A percentile compares a stretch with the other conserved stretches of the same genome.
Conservation (phyloP, 148 eudicot species). For the Spergularia marina region DNA sequence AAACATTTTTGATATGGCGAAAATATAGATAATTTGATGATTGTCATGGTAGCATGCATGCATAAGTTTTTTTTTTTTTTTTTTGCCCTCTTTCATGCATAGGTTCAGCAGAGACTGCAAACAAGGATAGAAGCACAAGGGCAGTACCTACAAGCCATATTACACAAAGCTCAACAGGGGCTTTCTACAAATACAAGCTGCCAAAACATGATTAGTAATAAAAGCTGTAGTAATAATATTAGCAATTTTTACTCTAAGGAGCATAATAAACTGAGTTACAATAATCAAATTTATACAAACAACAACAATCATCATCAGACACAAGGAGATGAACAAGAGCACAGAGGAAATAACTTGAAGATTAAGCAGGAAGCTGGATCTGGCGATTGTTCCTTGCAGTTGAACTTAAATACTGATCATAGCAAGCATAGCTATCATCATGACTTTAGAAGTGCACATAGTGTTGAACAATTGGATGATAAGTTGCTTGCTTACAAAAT, state of each 20-base stretch:
- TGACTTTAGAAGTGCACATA: constrained; percentile 16
- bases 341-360: constrained; percentile 7
- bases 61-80: too few relatives aligned
- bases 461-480: constrained; percentile 24
- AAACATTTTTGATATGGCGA: not conserved
- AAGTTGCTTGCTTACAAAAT: constrained; percentile 28
- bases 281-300: constrained; percentile 10
- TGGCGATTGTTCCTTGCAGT: constrained; percentile 30
- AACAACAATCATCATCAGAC: not conserved
- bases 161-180: constrained; percentile 33
- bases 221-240: not conserved
- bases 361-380: constrained; percentile 23
- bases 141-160: constrained; percentile 29
- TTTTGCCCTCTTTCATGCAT: not conserved
- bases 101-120: constrained; percentile 29
- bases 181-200: constrained; percentile 14
- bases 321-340: constrained; percentile 6
- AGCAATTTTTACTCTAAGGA: not conserved
- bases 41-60: too few relatives aligned
- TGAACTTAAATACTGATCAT: constrained; percentile 24
- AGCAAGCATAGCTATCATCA: not conserved
- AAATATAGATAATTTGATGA: too few relatives aligned
- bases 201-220: not conserved
- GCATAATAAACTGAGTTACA: not conserved
- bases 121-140: constrained; percentile 33